Base-by-base conservation (phyloP, 352 stramenopile species). In the Phytophthora uliginosa region DNA sequence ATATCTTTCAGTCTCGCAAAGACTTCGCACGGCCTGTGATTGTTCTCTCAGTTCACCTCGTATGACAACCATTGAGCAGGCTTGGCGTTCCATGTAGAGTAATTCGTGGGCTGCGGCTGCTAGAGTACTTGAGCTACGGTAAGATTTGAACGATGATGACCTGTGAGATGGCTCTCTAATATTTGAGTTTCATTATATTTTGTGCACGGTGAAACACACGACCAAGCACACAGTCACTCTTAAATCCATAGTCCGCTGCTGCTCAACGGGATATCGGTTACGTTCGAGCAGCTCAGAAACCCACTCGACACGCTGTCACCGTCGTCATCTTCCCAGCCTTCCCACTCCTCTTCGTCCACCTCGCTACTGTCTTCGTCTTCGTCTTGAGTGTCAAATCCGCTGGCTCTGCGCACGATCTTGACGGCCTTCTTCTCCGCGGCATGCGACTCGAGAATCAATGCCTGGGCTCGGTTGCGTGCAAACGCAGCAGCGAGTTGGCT, bases 201-300 rank as follows among this genome's bases (percentile, higher is more conserved):
- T 17, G n/a, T 36, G 42, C 42, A 5, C 18, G n/a, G 18, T 24
- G 42, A 51, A 24, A 51, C 42, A 13, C 42, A 51, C 42, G 42
- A 22, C 18, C 17, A 51, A 22, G 52, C 13, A n/a, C 38, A 42
- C 28, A 26, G n/a, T 34, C 52, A 17, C 9, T 15, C 28, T 63
- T 61, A 82, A 67, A 82, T 86, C 79, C 66, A 87, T 55, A 77
- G 65, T 24, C 79, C 82, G n/a, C 81, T 86, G 28, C 72, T 80
- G 20, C 78, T 88, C 24, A 84, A 51, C 7, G 72, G 67, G 51
- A 77, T 73, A 18, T 78, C 48, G 3, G 65, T 82, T 8, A 74
- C 54, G 10, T 60, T 80, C 42, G 82, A 92, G 59, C 86, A 91
- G 56, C 74, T 94, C 51, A 91, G 48, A 65, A 93, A 88, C 2